These are phyloP conservation scores for Thamnidium elegans DNA, from an alignment of 192 early-diverging fungal genomes.

Conservation along the genomic window DNA sequence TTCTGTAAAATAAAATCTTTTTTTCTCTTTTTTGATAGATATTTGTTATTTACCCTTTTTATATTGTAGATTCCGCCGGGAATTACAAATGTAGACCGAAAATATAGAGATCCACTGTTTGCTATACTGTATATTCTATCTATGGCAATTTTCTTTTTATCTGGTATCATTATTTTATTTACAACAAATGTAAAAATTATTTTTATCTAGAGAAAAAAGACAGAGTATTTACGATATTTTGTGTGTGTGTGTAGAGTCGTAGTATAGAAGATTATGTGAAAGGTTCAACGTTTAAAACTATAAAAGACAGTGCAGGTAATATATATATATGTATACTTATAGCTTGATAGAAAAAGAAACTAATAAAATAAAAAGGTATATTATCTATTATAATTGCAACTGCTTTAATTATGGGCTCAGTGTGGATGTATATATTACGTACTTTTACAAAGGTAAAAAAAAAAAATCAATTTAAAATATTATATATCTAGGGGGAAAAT, in stretches of 20 bases:
- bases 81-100: slow-evolving; percentile 43
- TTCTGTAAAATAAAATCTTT: slow-evolving; percentile 33
- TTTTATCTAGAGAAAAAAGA: not conserved
- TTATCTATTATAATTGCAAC: slow-evolving; percentile 35
- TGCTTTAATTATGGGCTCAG: slow-evolving; percentile 21
- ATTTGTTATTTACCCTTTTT: not conserved
- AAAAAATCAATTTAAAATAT: not conserved
- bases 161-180: slow-evolving; percentile 46
- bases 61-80: slow-evolving; percentile 31
- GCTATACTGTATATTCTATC: slow-evolving; percentile 38
- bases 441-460: slow-evolving; percentile 38
- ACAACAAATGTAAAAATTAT: slow-evolving; percentile 48
- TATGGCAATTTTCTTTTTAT: slow-evolving; percentile 34
- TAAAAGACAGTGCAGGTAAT: slow-evolving; percentile 50
- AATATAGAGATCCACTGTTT: slow-evolving; percentile 52
- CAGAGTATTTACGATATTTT: not conserved
- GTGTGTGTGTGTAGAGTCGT: slow-evolving; percentile 9
- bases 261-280: slow-evolving; percentile 28
- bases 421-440: slow-evolving; percentile 40
- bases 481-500: no score
- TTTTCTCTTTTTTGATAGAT: not conserved
- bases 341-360: no score
- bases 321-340: no score
- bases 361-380: slow-evolving; percentile 23
- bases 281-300: slow-evolving; percentile 39